These are phyloP conservation scores for Crithidia brevicula DNA, from an alignment of 208 protist species.

Conservation along the genomic window DNA sequence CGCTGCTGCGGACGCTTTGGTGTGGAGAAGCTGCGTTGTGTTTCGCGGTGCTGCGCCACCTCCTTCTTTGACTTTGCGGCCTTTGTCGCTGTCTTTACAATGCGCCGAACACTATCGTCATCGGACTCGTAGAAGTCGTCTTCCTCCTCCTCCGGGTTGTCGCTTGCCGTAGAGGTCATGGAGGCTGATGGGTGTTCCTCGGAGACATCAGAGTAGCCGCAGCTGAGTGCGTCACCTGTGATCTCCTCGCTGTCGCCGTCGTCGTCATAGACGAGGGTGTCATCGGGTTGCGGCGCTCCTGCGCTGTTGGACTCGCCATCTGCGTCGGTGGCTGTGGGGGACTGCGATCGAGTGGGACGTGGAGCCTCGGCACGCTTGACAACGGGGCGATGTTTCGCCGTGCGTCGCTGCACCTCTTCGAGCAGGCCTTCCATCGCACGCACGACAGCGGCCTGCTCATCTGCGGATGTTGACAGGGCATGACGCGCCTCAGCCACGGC, in stretches of 20 bases:
- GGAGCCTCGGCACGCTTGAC: no score
- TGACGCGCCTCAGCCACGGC: slow-evolving; percentile 16
- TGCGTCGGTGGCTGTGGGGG: not conserved
- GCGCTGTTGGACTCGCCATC: not conserved
- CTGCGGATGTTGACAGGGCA: slow-evolving; percentile 5
- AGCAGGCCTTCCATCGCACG: slow-evolving; percentile 17
- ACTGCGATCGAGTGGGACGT: no score
- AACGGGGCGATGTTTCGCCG: not conserved
- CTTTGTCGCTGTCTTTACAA: no score
- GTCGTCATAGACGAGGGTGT: slow-evolving; percentile 31
- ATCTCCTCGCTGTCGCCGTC: slow-evolving; percentile 3
- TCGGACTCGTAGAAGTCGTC: no score
- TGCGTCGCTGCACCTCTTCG: not conserved
- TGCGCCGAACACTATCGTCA: no score
- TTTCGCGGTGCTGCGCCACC: no score
- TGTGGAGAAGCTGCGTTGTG: no score
- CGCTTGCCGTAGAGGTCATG: not conserved
- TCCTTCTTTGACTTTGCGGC: no score
- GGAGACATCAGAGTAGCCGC: not conserved
- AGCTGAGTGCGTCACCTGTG: no score
- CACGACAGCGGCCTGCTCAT: slow-evolving; percentile 23
- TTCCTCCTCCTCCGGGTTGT: not conserved
- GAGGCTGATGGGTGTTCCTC: not conserved
- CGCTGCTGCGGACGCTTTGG: no score
- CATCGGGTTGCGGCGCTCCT: not conserved